Base-by-base conservation (phyloP, 345 rosid genomes). In the Geranium rotundifolium region DNA sequence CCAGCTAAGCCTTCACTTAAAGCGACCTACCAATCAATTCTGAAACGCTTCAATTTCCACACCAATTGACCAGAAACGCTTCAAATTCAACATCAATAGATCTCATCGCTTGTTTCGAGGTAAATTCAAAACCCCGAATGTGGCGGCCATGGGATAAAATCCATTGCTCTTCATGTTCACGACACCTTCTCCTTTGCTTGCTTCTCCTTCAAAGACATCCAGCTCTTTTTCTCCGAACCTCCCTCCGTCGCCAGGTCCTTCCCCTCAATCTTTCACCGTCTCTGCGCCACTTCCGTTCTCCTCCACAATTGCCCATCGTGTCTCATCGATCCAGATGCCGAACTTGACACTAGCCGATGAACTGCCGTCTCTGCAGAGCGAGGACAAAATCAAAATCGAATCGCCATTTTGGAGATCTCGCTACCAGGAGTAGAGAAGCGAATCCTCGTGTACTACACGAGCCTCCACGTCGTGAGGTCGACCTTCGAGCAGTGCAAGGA, bases 91-190 rank as follows among this genome's bases (percentile, higher is more conserved):
- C 27, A 23, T 23, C 27, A 23, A 23, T 23, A 1, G 27, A 23
- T 23, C 27, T 1, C 27, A 23, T 23, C 27, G 2, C 27, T 23
- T 23, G 27, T 23, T 23, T 23, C 27, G 27, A 34, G 41, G 41
- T 34, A 8, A 4, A 34, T 8, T 4, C 41, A 5, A 34, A 70
- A 72, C 79, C 81, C 68, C 77, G 82, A 76, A 91, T 91, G 97
- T 91, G 97, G 97, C 86, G 87, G 80, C 83, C 82, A 82, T 77
- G 91, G 88, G 74, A 73, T 19, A 83, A 23, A 83, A 80, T 71
- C 97, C 59, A 66, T 84, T 14, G 12, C 14, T 46, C 52, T 14
- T 46, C 52, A 12, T 2, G 60, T 79, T 79, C 37, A 72, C 63
- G 64, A 72, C 1, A 66, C 82, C 29, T 67, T 75, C 7, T 63